phyloP scores from a whole-genome alignment of 164 flowering plant genomes.

The Malania oleifera region DNA sequence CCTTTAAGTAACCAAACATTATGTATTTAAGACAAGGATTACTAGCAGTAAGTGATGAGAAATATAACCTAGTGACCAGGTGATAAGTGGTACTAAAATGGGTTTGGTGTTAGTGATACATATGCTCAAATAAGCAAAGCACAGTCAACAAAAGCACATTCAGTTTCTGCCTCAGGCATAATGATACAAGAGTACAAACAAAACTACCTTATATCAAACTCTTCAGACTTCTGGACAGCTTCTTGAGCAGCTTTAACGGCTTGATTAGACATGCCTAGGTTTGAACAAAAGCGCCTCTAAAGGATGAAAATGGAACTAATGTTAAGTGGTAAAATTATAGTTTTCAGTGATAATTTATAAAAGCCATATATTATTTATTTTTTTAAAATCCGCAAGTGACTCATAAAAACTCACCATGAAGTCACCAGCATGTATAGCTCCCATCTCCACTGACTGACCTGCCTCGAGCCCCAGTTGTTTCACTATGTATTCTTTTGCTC shows the following conservation, averaged over 20 bases:
- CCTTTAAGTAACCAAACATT: too few species aligned
- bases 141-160: background rate
- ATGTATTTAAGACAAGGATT: too few species aligned
- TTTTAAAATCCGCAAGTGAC: too few species aligned
- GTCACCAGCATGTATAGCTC: constrained; percentile 75
- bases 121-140: background rate
- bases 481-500: constrained; percentile 75
- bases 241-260: constrained; percentile 73
- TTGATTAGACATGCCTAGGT: constrained; percentile 62
- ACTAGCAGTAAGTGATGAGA: too few species aligned
- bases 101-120: background rate
- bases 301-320: constrained; percentile 2
- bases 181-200: background rate
- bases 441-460: constrained; percentile 70
- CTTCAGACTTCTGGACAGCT: constrained; percentile 62
- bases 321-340: constrained; percentile 6
- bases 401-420: constrained; percentile 47
- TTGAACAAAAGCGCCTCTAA: constrained; percentile 68
- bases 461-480: constrained; percentile 64
- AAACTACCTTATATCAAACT: constrained; percentile 62
- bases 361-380: too few species aligned
- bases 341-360: too few species aligned
- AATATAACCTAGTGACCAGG: too few species aligned
- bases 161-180: background rate
- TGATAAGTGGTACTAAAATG: too few species aligned